Conservation (phyloP, 331 rosid species). For the Quercus phellos region DNA sequence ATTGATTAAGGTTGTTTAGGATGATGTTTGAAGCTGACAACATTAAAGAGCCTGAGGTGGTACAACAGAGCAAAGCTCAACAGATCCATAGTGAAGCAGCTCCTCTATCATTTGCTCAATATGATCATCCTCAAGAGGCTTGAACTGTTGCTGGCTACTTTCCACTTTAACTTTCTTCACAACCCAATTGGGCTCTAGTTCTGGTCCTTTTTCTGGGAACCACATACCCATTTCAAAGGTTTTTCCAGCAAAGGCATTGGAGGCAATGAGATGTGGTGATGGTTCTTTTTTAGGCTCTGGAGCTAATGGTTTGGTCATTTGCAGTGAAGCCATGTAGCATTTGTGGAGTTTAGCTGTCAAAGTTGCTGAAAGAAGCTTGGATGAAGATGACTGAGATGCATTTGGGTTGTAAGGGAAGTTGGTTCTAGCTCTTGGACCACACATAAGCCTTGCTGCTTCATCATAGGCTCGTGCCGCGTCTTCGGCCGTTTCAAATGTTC, state of each 20-base stretch:
- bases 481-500: conserved; percentile 92
- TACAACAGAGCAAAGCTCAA: conserved; percentile 59
- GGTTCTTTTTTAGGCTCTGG: conserved; percentile 38
- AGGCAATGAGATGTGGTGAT: conserved; percentile 19
- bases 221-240: conserved; percentile 17
- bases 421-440: conserved; percentile 87
- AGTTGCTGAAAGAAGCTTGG: conserved; percentile 82
- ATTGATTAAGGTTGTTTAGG: neutral
- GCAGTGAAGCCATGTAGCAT: conserved; percentile 87
- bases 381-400: conserved; percentile 63
- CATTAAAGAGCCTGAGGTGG: conserved; percentile 20
- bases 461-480: conserved; percentile 96
- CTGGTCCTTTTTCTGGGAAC: neutral
- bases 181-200: neutral
- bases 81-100: conserved; percentile 70
- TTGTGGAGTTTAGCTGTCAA: conserved; percentile 84
- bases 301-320: conserved; percentile 49
- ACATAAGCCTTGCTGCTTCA: conserved; percentile 95
- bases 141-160: conserved; percentile 24
- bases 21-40: neutral
- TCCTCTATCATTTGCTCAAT: conserved; percentile 85
- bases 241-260: conserved; percentile 23
- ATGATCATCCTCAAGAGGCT: conserved; percentile 73
- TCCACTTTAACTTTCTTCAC: neutral
- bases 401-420: conserved; percentile 87